These are phyloP conservation scores for Mediolabrus comicus DNA, from an alignment of 108 stramenopile species.

Conservation along the genomic window DNA sequence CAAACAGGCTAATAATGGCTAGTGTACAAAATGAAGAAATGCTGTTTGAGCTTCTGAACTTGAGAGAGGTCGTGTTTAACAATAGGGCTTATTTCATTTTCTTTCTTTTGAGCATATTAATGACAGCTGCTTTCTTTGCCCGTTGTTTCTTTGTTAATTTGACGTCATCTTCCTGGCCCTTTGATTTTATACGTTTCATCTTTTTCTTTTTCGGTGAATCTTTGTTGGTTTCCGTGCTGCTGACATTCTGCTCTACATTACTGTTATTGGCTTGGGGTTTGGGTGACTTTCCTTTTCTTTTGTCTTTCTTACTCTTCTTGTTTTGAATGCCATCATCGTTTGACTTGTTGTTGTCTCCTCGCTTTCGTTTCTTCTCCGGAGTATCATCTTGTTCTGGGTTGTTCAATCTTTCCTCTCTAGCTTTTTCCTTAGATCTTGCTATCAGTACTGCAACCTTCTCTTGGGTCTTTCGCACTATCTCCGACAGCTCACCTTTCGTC, in stretches of 20 bases:
- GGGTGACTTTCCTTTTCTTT: background rate
- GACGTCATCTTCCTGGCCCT: conserved; percentile 1
- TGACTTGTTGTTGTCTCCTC: conserved; percentile 4
- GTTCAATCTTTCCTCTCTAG: conserved; percentile 19
- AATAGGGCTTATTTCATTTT: conserved; percentile 9
- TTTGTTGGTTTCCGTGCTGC: background rate
- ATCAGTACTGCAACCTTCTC: conserved; percentile 63
- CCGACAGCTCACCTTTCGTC: conserved; percentile 65
- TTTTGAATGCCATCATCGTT: background rate
- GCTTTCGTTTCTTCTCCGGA: conserved; percentile 21
- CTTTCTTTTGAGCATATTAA: conserved; percentile 11
- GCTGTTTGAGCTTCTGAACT: no score
- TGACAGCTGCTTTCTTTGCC: conserved; percentile 32
- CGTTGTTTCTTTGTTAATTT: conserved; percentile 39
- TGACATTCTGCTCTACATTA: background rate
- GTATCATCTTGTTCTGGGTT: background rate
- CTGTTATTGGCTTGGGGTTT: background rate
- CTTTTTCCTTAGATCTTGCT: conserved; percentile 34
- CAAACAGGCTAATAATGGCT: background rate
- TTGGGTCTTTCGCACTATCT: conserved; percentile 70
- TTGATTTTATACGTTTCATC: background rate
- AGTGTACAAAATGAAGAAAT: conserved; percentile 9
- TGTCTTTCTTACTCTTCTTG: background rate
- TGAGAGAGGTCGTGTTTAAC: no score
- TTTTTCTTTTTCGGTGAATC: background rate